Conservation (phyloP, 2,329 filamentous ascomycete species). For the Endothia cerciana region DNA sequence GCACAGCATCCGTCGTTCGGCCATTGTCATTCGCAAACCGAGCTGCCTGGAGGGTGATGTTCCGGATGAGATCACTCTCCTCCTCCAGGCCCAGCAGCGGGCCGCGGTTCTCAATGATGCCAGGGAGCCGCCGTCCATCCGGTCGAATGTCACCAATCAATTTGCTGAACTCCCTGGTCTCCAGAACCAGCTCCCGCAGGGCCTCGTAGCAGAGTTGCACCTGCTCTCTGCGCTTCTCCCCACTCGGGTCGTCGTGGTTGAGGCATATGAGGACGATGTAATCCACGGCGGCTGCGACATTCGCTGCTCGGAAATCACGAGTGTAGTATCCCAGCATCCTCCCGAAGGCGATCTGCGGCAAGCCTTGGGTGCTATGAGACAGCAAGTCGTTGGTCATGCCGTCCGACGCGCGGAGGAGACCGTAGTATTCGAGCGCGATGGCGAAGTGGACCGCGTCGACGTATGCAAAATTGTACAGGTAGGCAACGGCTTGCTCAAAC, state of each 20-base stretch:
- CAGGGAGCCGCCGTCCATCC: constrained; percentile 83
- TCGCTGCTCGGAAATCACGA: constrained; percentile 88
- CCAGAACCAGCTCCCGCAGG: constrained; percentile 90
- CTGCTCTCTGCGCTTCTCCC: constrained; percentile 73
- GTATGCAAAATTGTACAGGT: constrained; percentile 89
- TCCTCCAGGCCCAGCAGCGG: constrained; percentile 78
- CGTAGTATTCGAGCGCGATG: constrained; percentile 86
- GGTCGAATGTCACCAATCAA: constrained; percentile 88
- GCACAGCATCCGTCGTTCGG: constrained; percentile 87
- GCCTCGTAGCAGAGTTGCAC: constrained; percentile 87
- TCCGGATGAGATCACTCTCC: constrained; percentile 82
- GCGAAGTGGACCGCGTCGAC: constrained; percentile 95
- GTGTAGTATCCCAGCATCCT: constrained; percentile 95
- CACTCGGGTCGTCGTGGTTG: constrained; percentile 67
- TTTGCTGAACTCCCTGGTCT: constrained; percentile 93
- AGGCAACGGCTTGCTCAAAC: constrained; percentile 92
- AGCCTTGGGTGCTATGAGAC: constrained; percentile 67
- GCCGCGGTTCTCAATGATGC: constrained; percentile 85
- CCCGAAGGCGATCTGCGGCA: constrained; percentile 90
- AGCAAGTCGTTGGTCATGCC: constrained; percentile 74
- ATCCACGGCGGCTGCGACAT: constrained; percentile 87
- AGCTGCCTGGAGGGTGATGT: constrained; percentile 92
- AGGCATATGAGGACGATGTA: constrained; percentile 92
- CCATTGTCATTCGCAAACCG: constrained; percentile 93
- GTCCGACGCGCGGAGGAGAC: constrained; percentile 84